Conservation (phyloP, 2,329 filamentous ascomycete species). For the Hymenoscyphus scutula region DNA sequence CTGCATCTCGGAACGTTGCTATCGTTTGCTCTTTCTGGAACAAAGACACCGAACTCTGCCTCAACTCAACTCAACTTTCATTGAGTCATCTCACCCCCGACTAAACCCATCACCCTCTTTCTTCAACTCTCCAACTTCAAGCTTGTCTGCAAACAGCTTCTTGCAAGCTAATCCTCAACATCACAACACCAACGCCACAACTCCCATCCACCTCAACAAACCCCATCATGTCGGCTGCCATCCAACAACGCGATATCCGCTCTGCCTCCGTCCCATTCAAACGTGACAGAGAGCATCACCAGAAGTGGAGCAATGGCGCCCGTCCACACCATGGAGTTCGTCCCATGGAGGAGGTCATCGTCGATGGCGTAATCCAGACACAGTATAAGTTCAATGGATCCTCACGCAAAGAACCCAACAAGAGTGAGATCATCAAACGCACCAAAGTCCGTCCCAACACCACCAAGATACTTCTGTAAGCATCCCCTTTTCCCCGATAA, state of each 20-base stretch:
- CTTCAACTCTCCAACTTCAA: slow-evolving; percentile 8
- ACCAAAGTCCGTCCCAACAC: slow-evolving; percentile 32
- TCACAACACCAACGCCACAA: slow-evolving; percentile 1
- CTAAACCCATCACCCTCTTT: slow-evolving; percentile 2
- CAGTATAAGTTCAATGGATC: no score
- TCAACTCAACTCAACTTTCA: neutral
- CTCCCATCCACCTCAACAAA: slow-evolving; percentile 17
- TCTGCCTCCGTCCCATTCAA: slow-evolving; percentile 31
- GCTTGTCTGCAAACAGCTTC: neutral
- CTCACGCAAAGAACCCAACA: neutral
- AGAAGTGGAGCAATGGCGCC: slow-evolving; percentile 33
- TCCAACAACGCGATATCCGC: slow-evolving; percentile 34
- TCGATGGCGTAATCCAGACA: neutral
- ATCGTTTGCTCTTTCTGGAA: slow-evolving; percentile 1
- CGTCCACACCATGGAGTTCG: slow-evolving; percentile 25
- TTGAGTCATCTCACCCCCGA: slow-evolving; percentile 12
- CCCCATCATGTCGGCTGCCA: slow-evolving; percentile 17
- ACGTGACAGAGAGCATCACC: slow-evolving; percentile 33
- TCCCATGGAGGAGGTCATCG: neutral
- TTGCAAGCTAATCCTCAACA: neutral
- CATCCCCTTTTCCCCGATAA: neutral
- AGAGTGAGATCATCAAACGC: slow-evolving; percentile 9
- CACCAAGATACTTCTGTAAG: slow-evolving; percentile 24
- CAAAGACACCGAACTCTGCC: slow-evolving; percentile 9
- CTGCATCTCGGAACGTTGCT: neutral